Conservation (phyloP, 2,329 filamentous ascomycete genomes). For the Aspergillus sojae region DNA sequence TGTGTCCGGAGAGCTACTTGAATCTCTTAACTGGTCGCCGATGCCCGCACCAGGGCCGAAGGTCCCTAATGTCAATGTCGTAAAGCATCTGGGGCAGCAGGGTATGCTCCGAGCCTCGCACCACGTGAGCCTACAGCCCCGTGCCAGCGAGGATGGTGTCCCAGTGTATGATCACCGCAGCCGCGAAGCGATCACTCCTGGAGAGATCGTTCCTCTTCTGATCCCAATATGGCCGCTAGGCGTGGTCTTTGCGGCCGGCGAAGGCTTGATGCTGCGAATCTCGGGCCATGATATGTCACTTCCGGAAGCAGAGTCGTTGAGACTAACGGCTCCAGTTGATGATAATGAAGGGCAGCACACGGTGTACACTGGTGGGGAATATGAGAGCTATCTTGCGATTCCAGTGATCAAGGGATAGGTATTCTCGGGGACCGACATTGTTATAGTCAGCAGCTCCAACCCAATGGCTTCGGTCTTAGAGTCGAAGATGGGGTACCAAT, state of each 20-base stretch:
- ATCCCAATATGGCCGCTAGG: slow-evolving; percentile 27
- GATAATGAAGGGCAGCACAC: slow-evolving; percentile 17
- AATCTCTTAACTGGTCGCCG: slow-evolving; percentile 20
- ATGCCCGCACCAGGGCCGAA: slow-evolving; percentile 13
- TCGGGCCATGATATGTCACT: slow-evolving; percentile 27
- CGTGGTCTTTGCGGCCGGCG: slow-evolving; percentile 27
- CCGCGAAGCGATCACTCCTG: slow-evolving; percentile 1
- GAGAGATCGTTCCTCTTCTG: slow-evolving; percentile 18
- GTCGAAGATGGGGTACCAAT: too few relatives aligned
- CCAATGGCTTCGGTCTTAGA: too few relatives aligned
- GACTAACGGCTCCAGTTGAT: slow-evolving; percentile 2
- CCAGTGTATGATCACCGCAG: slow-evolving; percentile 9
- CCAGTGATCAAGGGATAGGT: too few relatives aligned
- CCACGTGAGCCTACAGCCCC: neutral
- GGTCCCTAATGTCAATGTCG: slow-evolving; percentile 18
- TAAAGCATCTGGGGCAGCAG: slow-evolving; percentile 24
- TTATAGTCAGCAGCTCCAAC: too few relatives aligned
- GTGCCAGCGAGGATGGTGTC: neutral
- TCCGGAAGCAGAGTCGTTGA: slow-evolving; percentile 13
- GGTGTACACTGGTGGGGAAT: slow-evolving; percentile 15
- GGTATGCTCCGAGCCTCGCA: slow-evolving; percentile 27
- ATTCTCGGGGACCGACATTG: too few relatives aligned
- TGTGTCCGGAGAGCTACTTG: slow-evolving; percentile 15
- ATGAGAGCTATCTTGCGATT: neutral
- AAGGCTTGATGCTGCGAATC: slow-evolving; percentile 23